Evolutionary conservation across 495 filamentous ascomycete species (phyloP).

Genomic region (Neurospora africana): DNA sequence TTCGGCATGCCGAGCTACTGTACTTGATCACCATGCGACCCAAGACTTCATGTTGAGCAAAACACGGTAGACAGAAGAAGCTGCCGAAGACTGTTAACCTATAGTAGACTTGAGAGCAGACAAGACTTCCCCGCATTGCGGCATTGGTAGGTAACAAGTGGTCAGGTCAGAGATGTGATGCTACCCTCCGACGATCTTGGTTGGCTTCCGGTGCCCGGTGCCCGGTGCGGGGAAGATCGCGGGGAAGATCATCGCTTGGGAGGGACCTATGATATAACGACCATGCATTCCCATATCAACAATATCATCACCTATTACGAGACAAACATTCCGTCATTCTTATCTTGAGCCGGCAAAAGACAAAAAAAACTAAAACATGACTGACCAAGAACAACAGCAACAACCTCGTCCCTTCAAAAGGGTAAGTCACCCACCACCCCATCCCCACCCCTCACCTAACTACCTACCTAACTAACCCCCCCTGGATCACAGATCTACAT

Average conservation of each 20-base stretch:
- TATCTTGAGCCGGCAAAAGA: background rate
- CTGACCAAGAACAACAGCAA: background rate
- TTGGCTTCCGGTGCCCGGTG: no score
- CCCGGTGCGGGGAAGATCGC: background rate
- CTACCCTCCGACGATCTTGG: no score
- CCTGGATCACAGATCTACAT: conserved; percentile 21
- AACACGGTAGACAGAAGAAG: no score
- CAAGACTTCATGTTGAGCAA: no score
- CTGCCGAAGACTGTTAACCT: no score
- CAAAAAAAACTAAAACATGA: background rate
- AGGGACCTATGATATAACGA: background rate
- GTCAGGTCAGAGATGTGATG: no score
- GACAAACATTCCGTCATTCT: no score
- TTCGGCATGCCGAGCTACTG: no score
- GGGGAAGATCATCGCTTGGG: background rate
- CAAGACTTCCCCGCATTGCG: no score
- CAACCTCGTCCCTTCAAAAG: background rate
- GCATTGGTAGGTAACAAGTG: no score
- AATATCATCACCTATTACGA: background rate
- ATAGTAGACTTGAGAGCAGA: no score
- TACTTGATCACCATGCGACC: no score
- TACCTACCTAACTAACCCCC: background rate
- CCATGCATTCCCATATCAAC: background rate
- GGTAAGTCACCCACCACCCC: background rate
- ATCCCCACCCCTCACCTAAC: background rate